phyloP scores from a whole-genome alignment of 495 filamentous ascomycete genomes.

The Astrocystis sublimbata region DNA sequence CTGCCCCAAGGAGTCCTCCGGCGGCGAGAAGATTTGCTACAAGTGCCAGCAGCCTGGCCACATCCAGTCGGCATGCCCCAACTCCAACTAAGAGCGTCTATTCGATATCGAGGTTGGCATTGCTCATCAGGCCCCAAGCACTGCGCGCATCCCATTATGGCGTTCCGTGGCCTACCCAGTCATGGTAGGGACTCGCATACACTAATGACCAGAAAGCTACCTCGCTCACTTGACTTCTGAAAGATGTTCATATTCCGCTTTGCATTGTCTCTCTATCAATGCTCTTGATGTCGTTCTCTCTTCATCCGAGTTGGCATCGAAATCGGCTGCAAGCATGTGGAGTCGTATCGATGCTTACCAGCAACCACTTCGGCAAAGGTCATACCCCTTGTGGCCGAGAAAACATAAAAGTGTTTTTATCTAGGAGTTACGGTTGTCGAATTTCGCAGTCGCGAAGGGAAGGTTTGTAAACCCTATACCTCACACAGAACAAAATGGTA shows the following conservation, averaged over 20 bases:
- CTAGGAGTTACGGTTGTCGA: slow-evolving; percentile 18
- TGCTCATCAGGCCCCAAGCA: not conserved
- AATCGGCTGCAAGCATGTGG: slow-evolving; percentile 11
- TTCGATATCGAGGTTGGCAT: slow-evolving; percentile 2
- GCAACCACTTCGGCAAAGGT: slow-evolving; percentile 12
- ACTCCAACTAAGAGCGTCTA: slow-evolving; percentile 29
- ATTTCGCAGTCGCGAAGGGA: slow-evolving; percentile 10
- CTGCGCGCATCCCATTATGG: not conserved
- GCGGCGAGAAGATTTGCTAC: slow-evolving; percentile 93
- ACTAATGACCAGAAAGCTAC: not conserved
- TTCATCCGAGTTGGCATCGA: slow-evolving; percentile 15
- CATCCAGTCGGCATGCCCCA: slow-evolving; percentile 89
- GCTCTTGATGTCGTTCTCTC: slow-evolving; percentile 5
- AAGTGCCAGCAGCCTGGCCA: slow-evolving; percentile 99
- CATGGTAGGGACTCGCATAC: not conserved
- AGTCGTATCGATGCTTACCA: slow-evolving; percentile 2
- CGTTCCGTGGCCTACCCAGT: slow-evolving; percentile 5
- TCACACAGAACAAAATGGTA: slow-evolving; percentile 7
- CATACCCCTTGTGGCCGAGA: not conserved
- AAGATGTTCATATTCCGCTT: slow-evolving; percentile 9
- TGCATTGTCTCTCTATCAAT: slow-evolving; percentile 15
- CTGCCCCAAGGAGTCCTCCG: slow-evolving; percentile 82
- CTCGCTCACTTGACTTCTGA: not conserved
- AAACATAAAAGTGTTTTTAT: slow-evolving; percentile 20
- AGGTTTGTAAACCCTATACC: slow-evolving; percentile 7